Evolutionary conservation across 495 filamentous ascomycete genomes (phyloP).

Genomic region (Tuber brumale): DNA sequence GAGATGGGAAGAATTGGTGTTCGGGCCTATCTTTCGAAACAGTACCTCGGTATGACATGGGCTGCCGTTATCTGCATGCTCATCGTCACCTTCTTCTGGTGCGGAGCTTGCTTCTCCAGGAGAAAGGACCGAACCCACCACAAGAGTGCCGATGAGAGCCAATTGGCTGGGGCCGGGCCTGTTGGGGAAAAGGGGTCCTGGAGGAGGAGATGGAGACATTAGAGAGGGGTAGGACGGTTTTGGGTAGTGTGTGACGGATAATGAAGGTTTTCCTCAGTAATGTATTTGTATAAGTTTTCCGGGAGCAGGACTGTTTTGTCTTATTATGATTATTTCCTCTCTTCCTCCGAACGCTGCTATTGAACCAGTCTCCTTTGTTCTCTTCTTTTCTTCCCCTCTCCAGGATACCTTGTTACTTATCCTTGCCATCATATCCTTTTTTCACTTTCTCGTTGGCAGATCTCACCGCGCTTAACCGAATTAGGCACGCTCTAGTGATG

Average conservation of each 20-base stretch:
- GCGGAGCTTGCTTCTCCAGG: slow-evolving; percentile 23
- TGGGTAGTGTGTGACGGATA: slow-evolving; percentile 9
- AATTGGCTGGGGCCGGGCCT: slow-evolving; percentile 4
- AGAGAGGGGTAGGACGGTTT: not conserved
- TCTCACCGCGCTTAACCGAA: not conserved
- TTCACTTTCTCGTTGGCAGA: not conserved
- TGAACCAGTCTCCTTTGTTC: not conserved
- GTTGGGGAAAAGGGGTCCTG: not conserved
- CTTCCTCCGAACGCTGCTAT: not conserved
- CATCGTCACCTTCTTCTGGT: slow-evolving; percentile 33
- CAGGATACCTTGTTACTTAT: not conserved
- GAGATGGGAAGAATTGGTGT: slow-evolving; percentile 16
- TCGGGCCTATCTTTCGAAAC: slow-evolving; percentile 10
- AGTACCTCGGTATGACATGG: slow-evolving; percentile 36
- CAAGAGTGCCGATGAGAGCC: slow-evolving; percentile 4
- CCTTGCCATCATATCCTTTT: not conserved
- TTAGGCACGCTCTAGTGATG: not conserved
- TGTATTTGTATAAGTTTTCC: not conserved
- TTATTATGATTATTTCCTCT: not conserved
- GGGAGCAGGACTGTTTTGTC: not conserved
- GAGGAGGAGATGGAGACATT: slow-evolving; percentile 11
- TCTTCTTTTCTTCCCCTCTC: not conserved
- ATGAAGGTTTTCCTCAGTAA: not conserved
- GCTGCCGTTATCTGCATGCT: slow-evolving; percentile 27
- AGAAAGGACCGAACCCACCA: slow-evolving; percentile 10